Percentiles rank a stretch among this genome's conserved stretches.
phyloP scores from a whole-genome alignment of 1,139 yeast genomes.

The Kodamaea derodonti region DNA sequence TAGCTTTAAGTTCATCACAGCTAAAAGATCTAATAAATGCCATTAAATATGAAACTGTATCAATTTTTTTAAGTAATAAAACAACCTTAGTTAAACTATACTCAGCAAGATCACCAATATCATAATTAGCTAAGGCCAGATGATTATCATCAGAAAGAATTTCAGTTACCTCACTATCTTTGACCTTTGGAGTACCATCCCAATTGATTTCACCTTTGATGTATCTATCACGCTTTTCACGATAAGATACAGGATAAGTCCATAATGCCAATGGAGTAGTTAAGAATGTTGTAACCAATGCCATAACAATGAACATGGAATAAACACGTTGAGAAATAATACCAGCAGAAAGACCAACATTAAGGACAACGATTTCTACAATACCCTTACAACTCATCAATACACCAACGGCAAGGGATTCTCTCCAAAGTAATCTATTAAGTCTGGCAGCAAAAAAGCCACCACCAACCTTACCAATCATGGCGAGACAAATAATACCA shows the following conservation, averaged over 20 bases:
- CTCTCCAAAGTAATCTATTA: slow-evolving; percentile 65
- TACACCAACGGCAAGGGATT: slow-evolving; percentile 71
- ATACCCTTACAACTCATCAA: slow-evolving; percentile 87
- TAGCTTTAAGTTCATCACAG: slow-evolving; percentile 44
- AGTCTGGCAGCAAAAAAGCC: slow-evolving; percentile 62
- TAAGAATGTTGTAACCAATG: slow-evolving; percentile 65
- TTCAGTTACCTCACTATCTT: slow-evolving; percentile 3
- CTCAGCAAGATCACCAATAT: slow-evolving; percentile 15
- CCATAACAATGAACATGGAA: slow-evolving; percentile 82
- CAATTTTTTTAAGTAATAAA: slow-evolving; percentile 28
- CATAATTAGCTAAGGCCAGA: slow-evolving; percentile 8
- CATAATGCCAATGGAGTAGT: slow-evolving; percentile 69
- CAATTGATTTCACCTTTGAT: slow-evolving; percentile 39
- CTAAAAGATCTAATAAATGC: slow-evolving; percentile 23
- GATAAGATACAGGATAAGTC: slow-evolving; percentile 57
- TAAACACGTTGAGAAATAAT: slow-evolving; percentile 62
- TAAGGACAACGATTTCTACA: slow-evolving; percentile 74
- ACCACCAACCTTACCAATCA: slow-evolving; percentile 62
- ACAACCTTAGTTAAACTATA: slow-evolving; percentile 23
- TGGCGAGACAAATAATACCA: slow-evolving; percentile 62
- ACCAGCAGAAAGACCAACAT: slow-evolving; percentile 66
- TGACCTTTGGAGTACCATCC: slow-evolving; percentile 25
- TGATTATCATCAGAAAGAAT: slow-evolving; percentile 1
- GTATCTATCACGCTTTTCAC: slow-evolving; percentile 46
- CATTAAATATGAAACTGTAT: slow-evolving; percentile 32